Evolutionary conservation across 148 eudicot species (phyloP), one percentile per base, ranked within the genome.

Genomic region (Cornus florida): DNA sequence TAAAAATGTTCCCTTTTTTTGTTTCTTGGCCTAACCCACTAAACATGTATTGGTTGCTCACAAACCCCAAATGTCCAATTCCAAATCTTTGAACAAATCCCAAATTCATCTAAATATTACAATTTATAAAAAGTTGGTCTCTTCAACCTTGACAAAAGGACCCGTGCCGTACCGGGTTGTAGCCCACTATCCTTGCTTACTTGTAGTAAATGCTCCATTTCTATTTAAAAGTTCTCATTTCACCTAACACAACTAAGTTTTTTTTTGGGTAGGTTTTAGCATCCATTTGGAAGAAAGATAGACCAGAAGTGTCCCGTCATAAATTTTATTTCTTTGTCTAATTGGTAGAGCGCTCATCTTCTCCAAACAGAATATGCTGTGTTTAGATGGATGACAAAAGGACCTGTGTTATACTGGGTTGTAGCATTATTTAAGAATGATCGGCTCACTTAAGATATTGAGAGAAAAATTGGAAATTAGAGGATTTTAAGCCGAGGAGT

Each of bases 21-120:
- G 38, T 12, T 41, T 65, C 4, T 10, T 75, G 43, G 48, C 72
- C 79, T 9, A 76, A 67, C 72, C 79, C 79, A 67, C 79, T 24
- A 46, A 46, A 23, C 10, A 31, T 7, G 67, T 31, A 28, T 23
- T 43, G 38, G 35, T 48, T 38, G 39, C 71, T 11, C n/a, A 11
- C 69, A 53, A 62, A 39, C 22, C 39, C 65, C 59, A 65, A 28
- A 28, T 28, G 28, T 48, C 53, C 53, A 48, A 11, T 3, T 1
- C 7, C 53, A 48, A 48, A 48, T 48, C 53, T 48, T 35, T 17
- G 14, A 76, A 66, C 5, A 38, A 38, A 67, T 65, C 24, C 78
- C 20, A 43, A 66, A 50, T 28, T 10, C 7, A 53, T 53, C 5
- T 11, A 53, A 53, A 11, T 4, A 11, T 43, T 43, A 7, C 4